phyloP scores from a whole-genome alignment of 352 stramenopile species.

The Synura sp. region DNA sequence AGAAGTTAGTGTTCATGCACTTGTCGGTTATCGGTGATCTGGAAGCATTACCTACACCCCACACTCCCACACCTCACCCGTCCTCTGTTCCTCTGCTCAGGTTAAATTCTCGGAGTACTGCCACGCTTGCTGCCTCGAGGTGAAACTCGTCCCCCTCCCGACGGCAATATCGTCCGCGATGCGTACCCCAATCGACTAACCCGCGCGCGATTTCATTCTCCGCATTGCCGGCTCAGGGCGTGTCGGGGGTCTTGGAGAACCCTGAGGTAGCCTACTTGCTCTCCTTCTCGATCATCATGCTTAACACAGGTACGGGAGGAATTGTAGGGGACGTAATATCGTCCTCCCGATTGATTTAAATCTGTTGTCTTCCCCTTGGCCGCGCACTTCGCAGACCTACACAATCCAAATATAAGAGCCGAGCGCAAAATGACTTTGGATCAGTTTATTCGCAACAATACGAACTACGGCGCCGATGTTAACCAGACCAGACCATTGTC shows the following conservation, averaged over 20 bases:
- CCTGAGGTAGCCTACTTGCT: conserved; percentile 78
- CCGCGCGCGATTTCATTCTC: too few species aligned
- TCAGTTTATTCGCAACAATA: conserved; percentile 80
- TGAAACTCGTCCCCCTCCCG: too few species aligned
- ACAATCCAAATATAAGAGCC: conserved; percentile 70
- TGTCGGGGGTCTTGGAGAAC: conserved; percentile 63
- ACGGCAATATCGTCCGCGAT: too few species aligned
- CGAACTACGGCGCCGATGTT: conserved; percentile 75
- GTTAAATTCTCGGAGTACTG: conserved; percentile 66
- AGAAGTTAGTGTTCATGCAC: background rate
- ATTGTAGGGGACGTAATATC: conserved; percentile 3
- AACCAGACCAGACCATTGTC: conserved; percentile 53
- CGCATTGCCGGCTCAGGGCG: background rate
- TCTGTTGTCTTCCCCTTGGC: background rate
- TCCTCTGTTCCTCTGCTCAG: too few species aligned
- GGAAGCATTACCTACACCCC: too few species aligned
- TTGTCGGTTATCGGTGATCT: too few species aligned
- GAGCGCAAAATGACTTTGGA: conserved; percentile 76
- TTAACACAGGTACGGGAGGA: conserved; percentile 52
- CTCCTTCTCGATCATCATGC: conserved; percentile 78
- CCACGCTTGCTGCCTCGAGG: conserved; percentile 72
- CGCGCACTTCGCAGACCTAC: conserved; percentile 59
- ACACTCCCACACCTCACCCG: too few species aligned
- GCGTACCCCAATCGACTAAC: too few species aligned
- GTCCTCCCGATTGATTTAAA: background rate